Conservation (phyloP, 768 basidiomycete species). For the Cubamyces sp. region DNA sequence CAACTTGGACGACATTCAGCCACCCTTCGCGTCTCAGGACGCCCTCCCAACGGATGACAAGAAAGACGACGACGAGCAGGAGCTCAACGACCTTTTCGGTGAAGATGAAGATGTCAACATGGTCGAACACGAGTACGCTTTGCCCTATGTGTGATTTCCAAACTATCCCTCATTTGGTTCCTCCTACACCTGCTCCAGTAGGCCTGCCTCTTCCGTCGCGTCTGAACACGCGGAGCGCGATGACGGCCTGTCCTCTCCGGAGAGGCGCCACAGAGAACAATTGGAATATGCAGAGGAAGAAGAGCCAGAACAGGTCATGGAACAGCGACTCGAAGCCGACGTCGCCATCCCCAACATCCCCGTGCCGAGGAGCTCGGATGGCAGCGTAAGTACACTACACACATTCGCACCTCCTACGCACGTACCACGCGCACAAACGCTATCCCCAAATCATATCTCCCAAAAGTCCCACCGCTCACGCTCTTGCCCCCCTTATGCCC, state of each 20-base stretch:
- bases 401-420: not conserved
- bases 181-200: slow-evolving; percentile 11
- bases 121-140: slow-evolving; percentile 53
- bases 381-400: slow-evolving; percentile 58
- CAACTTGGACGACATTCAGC: slow-evolving; percentile 7
- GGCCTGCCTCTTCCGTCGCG: slow-evolving; percentile 32
- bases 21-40: slow-evolving; percentile 11
- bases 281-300: slow-evolving; percentile 81
- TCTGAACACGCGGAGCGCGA: slow-evolving; percentile 43
- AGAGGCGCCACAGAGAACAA: slow-evolving; percentile 59
- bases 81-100: slow-evolving; percentile 82
- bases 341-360: slow-evolving; percentile 89
- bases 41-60: slow-evolving; percentile 18
- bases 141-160: not conserved
- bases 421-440: too few species aligned
- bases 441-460: too few species aligned
- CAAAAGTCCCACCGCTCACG: slow-evolving; percentile 2
- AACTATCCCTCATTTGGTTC: slow-evolving; percentile 3
- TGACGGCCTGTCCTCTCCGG: slow-evolving; percentile 69
- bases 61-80: slow-evolving; percentile 52
- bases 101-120: slow-evolving; percentile 58
- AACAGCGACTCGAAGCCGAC: slow-evolving; percentile 64
- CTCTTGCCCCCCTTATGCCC: slow-evolving; percentile 4
- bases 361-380: slow-evolving; percentile 77
- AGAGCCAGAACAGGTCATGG: slow-evolving; percentile 56